These are phyloP conservation scores for Macrophomina tecta DNA, from an alignment of 2,329 filamentous ascomycete species.

Conservation along the genomic window DNA sequence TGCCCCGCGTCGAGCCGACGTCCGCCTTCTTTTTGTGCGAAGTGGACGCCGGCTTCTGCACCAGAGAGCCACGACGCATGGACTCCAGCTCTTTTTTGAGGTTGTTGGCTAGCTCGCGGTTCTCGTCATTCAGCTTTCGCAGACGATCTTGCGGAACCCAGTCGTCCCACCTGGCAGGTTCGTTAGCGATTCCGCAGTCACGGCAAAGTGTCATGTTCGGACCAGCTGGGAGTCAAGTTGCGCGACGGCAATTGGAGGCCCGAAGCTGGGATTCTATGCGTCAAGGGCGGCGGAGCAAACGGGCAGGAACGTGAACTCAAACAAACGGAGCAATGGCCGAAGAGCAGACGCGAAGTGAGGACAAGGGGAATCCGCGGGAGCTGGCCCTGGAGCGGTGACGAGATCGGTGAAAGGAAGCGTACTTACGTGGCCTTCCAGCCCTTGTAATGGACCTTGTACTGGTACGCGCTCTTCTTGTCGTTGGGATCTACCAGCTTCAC, in stretches of 20 bases:
- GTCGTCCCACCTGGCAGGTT: conserved; percentile 80
- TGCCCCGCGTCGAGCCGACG: conserved; percentile 70
- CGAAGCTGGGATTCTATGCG: background rate
- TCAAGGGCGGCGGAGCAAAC: conserved; percentile 13
- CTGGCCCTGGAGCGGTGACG: conserved; percentile 16
- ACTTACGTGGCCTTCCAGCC: conserved; percentile 97
- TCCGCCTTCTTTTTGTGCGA: conserved; percentile 60
- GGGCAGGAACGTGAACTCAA: background rate
- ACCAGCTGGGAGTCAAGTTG: background rate
- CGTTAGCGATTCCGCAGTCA: conserved; percentile 8
- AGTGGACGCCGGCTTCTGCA: conserved; percentile 46
- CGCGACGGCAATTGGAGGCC: background rate
- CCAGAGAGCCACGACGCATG: conserved; percentile 54
- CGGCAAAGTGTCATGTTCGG: conserved; percentile 5
- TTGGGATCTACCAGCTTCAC: conserved; percentile 66
- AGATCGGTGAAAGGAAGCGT: conserved; percentile 21
- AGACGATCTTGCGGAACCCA: conserved; percentile 95
- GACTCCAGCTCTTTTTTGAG: conserved; percentile 72
- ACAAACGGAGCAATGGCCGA: conserved; percentile 24
- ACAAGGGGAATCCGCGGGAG: conserved; percentile 14
- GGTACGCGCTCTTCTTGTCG: conserved; percentile 75
- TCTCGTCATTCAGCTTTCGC: conserved; percentile 92
- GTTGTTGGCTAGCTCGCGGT: conserved; percentile 83
- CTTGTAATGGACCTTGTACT: conserved; percentile 97
- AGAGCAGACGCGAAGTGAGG: conserved; percentile 32